phyloP scores from a whole-genome alignment of 2,329 filamentous ascomycete genomes.

The Aspergillus cejpii region DNA sequence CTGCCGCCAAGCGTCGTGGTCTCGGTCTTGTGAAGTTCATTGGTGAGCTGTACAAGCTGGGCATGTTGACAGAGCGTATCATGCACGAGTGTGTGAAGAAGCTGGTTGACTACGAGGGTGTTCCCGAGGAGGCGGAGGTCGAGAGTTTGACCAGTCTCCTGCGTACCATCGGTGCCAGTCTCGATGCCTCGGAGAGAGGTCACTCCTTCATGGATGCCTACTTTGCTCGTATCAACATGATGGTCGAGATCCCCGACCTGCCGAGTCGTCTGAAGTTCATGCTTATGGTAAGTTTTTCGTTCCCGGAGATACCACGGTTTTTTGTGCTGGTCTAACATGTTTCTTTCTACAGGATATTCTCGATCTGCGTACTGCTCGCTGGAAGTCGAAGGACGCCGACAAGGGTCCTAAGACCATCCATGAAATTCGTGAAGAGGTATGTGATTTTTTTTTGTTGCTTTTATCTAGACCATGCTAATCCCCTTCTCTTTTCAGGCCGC shows the following conservation, averaged over 20 bases:
- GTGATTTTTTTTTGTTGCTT: constrained; percentile 20
- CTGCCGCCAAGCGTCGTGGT: constrained; percentile 90
- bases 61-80: constrained; percentile 97
- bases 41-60: constrained; percentile 96
- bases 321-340: constrained; percentile 9
- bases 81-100: constrained; percentile 99
- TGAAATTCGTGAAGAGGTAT: constrained; percentile 75
- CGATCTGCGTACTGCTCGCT: constrained; percentile 70
- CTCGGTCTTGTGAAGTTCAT: constrained; percentile 99
- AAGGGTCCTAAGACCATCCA: constrained; percentile 97
- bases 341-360: constrained; percentile 58
- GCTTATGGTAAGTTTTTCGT: constrained; percentile 58
- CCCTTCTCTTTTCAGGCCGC: constrained; percentile 51
- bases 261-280: constrained; percentile 90
- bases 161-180: constrained; percentile 79
- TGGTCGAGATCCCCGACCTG: constrained; percentile 72
- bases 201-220: constrained; percentile 84
- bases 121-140: constrained; percentile 91
- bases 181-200: constrained; percentile 78
- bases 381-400: constrained; percentile 79
- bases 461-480: constrained; percentile 9
- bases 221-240: constrained; percentile 78
- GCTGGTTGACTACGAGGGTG: constrained; percentile 86
- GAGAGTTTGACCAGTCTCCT: constrained; percentile 93
- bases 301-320: neutral